phyloP scores from a whole-genome alignment of 1,284 basidiomycete genomes.

The Schizophyllum amplum region DNA sequence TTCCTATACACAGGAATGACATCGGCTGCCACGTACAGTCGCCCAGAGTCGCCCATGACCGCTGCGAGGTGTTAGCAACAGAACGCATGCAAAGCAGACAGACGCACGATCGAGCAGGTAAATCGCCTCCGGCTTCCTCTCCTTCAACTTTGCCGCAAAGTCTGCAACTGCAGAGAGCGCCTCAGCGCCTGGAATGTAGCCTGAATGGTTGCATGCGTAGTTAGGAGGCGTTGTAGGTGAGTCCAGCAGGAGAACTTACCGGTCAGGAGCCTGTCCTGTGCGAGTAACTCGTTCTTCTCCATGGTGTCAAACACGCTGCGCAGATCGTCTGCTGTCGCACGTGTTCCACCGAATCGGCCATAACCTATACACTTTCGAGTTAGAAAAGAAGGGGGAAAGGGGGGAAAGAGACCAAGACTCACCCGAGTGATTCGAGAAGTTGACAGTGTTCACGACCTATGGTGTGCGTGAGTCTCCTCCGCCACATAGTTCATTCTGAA shows the following conservation, averaged over 20 bases:
- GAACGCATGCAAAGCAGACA: conserved; percentile 1
- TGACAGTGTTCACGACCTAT: conserved; percentile 91
- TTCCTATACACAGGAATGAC: conserved; percentile 85
- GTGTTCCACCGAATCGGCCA: conserved; percentile 66
- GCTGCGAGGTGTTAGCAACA: conserved; percentile 32
- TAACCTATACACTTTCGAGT: conserved; percentile 46
- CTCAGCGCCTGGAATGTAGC: conserved; percentile 86
- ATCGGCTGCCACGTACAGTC: conserved; percentile 81
- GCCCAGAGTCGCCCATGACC: conserved; percentile 86
- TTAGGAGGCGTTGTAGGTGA: background rate
- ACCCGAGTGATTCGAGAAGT: conserved; percentile 94
- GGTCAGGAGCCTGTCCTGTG: conserved; percentile 63
- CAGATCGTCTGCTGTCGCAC: conserved; percentile 64
- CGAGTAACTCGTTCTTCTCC: conserved; percentile 59
- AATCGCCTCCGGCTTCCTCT: conserved; percentile 51
- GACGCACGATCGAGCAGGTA: conserved; percentile 88
- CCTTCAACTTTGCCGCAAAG: conserved; percentile 54
- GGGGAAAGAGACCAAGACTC: conserved; percentile 14
- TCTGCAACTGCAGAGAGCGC: conserved; percentile 63
- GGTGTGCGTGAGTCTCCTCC: background rate
- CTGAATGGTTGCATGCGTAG: conserved; percentile 23
- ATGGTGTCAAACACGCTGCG: conserved; percentile 58
- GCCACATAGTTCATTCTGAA: background rate
- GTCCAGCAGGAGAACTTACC: conserved; percentile 28
- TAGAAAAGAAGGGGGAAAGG: background rate